Evolutionary conservation across 306 rosid species (phyloP).

Genomic region (Lithocarpus polystachyus): DNA sequence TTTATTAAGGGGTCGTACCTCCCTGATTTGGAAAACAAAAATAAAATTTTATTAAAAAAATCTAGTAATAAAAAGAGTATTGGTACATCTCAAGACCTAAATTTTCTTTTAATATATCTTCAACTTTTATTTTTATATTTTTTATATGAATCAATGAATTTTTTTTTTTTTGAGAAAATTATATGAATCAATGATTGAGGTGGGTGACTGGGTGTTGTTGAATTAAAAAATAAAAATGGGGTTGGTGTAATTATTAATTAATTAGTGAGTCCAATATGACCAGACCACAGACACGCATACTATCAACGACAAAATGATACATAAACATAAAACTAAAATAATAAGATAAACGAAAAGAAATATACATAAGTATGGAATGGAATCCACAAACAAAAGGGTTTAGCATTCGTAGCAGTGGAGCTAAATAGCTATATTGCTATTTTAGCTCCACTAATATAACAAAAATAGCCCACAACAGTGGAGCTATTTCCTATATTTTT

Average conservation of each 20-base stretch:
- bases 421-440: too few relatives aligned
- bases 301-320: neutral
- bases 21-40: neutral
- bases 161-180: too few relatives aligned
- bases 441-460: too few relatives aligned
- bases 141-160: neutral
- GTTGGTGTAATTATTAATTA: neutral
- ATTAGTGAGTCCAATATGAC: neutral
- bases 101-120: neutral
- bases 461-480: too few relatives aligned
- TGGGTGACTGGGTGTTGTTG: neutral
- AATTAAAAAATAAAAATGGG: neutral
- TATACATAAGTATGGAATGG: neutral
- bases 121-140: neutral
- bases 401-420: too few relatives aligned
- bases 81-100: neutral
- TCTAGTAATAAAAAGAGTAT: neutral
- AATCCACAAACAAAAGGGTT: slow-evolving; percentile 2
- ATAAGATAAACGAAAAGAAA: neutral
- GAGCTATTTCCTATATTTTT: too few relatives aligned
- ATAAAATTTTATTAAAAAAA: neutral
- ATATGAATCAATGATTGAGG: neutral
- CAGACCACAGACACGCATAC: neutral
- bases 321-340: neutral
- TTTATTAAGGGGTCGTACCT: too few relatives aligned